Base-by-base conservation (phyloP, 345 rosid genomes). In the Eucalyptus tenuipes region DNA sequence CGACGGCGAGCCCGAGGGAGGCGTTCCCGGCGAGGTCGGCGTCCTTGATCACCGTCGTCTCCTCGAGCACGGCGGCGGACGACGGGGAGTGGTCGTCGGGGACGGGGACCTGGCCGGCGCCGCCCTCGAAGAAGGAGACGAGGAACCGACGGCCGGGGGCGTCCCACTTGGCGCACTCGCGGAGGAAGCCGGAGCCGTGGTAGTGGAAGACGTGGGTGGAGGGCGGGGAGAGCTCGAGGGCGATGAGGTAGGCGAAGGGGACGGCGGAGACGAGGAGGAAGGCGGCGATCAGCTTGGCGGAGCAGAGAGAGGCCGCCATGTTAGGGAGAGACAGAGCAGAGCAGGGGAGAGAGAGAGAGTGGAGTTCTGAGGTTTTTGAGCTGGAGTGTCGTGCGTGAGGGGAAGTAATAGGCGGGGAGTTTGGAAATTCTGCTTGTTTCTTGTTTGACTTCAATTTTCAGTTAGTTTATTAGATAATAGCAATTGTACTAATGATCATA, bases 101-200 rank as follows among this genome's bases (percentile, higher is more conserved):
- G 61, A 97, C 94, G 47, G 50, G 88, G 68, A 97, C 89, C 92
- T 95, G 91, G 31, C 96, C 99, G 88, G 96, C 68, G 79, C 97
- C 97, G 5, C 99, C 98, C 55, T 94, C 97, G 85, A 97, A 52
- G 93, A 91, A 95, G 90, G 97, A 95, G 91, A 95, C 95, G 90
- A 97, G 93, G 93, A 97, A 97, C 18, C 98, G 94, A 84, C 90
- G 93, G 90, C 92, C 88, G 24, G 84, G 89, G 7, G 91, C 93
- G 92, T 97, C 99, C 99, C 99, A 97, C 95, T 96, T 96, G 88
- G 97, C 96, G 92, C 95, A 93, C 93, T 96, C 99, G n/a, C 97
- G 95, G 91, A 97, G 27, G 91, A 89, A 94, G 29, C 96, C 97
- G 90, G 94, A 80, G 93, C 97, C 92, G 49, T 93, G 94, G 94